Evolutionary conservation across 2,329 filamentous ascomycete genomes (phyloP), one percentile per base, ranked within the genome.

Genomic region (Lasiodiplodia citricola): DNA sequence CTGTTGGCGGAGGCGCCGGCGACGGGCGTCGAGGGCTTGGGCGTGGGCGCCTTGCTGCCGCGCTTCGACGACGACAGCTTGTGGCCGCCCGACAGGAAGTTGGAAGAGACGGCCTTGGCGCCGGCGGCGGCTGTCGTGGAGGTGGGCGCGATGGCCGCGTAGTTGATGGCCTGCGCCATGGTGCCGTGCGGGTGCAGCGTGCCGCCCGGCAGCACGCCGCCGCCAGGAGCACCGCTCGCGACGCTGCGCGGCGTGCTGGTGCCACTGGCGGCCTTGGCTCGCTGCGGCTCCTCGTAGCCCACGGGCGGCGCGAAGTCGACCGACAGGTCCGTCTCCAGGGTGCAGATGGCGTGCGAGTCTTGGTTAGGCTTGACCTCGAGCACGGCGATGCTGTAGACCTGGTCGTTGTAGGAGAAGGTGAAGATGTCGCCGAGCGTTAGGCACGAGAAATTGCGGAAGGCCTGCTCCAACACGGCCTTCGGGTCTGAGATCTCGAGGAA

Each of bases 131-230:
- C 90, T 16, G 89, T 86, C 2, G 86, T 88, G 7, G 92, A 87
- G 3, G 90, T 90, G 0, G 96, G 94, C 0, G 94, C 93, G 73
- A 99, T 97, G 38, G 94, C 88, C 65, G 89, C 88, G 81, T 98
- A 99, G 84, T 97, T 97, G 84, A 99, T 98, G n/a, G 93, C 89
- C 75, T 97, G 93, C 0, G 96, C 94, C 96, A 99, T 99, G 70
- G 91, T 94, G 13, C 96, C 96, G 74, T 97, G 92, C 70, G 86
- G 89, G 79, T 96, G 94, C 28, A 97, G 80, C 18, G 91, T 82
- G 4, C 94, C 93, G 72, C 83, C 82, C 1, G 87, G 83, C 8
- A 91, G 90, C 16, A 35, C 31, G 25, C 21, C 70, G 14, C 80
- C 81, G 14, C 86, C 87, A 58, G 87, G 85, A 1, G 75, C 79